phyloP scores from a whole-genome alignment of 108 stramenopile genomes.

The Cylindrotheca fusiformis region DNA sequence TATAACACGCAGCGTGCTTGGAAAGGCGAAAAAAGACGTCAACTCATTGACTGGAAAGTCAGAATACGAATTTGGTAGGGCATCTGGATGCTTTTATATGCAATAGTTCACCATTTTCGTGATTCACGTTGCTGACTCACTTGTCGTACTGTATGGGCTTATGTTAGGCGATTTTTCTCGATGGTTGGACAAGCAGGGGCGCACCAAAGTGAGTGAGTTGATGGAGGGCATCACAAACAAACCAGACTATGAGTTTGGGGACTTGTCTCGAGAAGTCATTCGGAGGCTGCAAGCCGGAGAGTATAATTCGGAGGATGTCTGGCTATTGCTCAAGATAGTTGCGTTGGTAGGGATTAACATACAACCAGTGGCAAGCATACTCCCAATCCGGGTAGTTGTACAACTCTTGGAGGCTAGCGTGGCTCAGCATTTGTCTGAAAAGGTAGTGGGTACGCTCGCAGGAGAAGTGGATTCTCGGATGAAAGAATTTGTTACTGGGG shows the following conservation, averaged over 20 bases:
- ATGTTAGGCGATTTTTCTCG: slow-evolving; percentile 10
- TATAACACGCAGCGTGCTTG: slow-evolving; percentile 14
- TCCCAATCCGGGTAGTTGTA: slow-evolving; percentile 19
- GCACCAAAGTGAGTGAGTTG: slow-evolving; percentile 43
- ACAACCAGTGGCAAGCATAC: slow-evolving; percentile 9
- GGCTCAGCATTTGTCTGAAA: slow-evolving; percentile 16
- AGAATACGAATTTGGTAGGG: slow-evolving; percentile 24
- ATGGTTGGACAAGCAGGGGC: slow-evolving; percentile 42
- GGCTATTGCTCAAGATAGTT: slow-evolving; percentile 15
- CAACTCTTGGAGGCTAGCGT: slow-evolving; percentile 21
- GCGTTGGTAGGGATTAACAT: slow-evolving; percentile 11
- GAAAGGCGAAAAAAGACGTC: slow-evolving; percentile 7
- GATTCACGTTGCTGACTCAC: neutral
- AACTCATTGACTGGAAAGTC: slow-evolving; percentile 19
- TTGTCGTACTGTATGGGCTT: neutral
- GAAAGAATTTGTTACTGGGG: slow-evolving; percentile 31
- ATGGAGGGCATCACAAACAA: slow-evolving; percentile 59
- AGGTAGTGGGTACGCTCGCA: slow-evolving; percentile 6
- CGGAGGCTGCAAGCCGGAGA: slow-evolving; percentile 19
- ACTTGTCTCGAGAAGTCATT: slow-evolving; percentile 45
- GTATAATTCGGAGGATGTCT: slow-evolving; percentile 20
- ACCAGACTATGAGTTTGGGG: slow-evolving; percentile 60
- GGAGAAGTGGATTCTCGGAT: slow-evolving; percentile 28
- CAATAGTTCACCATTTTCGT: too few species aligned
- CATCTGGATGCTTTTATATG: neutral